Evolutionary conservation across 495 filamentous ascomycete species (phyloP), one percentile per base, ranked within the genome.

Genomic region (Poronia punctata): DNA sequence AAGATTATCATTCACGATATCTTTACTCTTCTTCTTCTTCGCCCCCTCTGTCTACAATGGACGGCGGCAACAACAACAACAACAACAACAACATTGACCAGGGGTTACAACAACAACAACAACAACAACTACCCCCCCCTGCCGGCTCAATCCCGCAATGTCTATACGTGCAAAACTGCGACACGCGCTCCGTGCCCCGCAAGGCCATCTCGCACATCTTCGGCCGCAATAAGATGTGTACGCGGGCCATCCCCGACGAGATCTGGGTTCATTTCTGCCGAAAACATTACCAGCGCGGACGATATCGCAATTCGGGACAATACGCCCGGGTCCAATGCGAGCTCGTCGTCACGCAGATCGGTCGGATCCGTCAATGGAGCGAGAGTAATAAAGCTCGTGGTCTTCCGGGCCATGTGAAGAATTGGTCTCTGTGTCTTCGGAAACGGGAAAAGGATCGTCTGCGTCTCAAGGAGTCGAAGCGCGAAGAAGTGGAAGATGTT

Each of bases 181-280:
- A 67, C n/a, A 76, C 74, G 1, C 63, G 61, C 10, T 68, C 67
- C 9, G 62, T 60, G 6, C 61, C 65, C 14, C 76, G 88, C 23
- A 94, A 95, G 55, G 72, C 82, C 6, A 78, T 93, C 21, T 88
- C 84, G 0, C 84, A 95, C 46, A 70, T 89, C 43, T 92, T 94
- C 52, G 88, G 88, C n/a, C 75, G 88, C 9, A 94, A 95, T 68
- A 94, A 95, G 60, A 61, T 65, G 1, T 76, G 74, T 27, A 93
- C 88, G 0, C 73, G 79, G 11, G 60, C 64, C 3, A 80, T 95
- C 28, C 83, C 84, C 0, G 47, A 67, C 0, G 40, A 71, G 1
- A 66, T 83, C 11, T 90, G 83, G 84, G 70, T 82, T 0, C 70
- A 79, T 32, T 79, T 74, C 51, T 94, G 88, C 53, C 74, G 88